Conservation (phyloP, 805 yeast genomes). For the Ogataea neopini region DNA sequence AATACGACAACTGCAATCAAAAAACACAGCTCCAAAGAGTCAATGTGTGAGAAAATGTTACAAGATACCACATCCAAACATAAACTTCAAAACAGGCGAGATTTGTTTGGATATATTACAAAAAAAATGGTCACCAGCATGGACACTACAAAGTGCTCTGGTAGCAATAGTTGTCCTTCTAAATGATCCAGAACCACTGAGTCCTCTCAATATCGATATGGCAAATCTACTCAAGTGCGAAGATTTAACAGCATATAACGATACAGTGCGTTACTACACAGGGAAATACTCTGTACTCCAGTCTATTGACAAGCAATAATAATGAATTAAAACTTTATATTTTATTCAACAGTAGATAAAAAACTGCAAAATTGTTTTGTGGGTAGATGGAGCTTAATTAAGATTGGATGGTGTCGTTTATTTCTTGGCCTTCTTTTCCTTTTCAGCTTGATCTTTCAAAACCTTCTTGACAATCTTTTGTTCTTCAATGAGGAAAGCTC, state of each 20-base stretch:
- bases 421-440: slow-evolving; percentile 65
- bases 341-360: slow-evolving; percentile 15
- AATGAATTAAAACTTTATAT: slow-evolving; percentile 13
- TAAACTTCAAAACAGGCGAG: slow-evolving; percentile 58
- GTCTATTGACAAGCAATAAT: slow-evolving; percentile 9
- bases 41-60: slow-evolving; percentile 22
- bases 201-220: slow-evolving; percentile 70
- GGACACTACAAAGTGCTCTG: slow-evolving; percentile 58
- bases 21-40: no score
- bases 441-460: slow-evolving; percentile 92
- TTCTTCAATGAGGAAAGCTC: slow-evolving; percentile 99
- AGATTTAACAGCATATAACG: slow-evolving; percentile 45
- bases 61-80: slow-evolving; percentile 49
- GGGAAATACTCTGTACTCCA: slow-evolving; percentile 23
- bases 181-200: slow-evolving; percentile 67
- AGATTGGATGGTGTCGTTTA: slow-evolving; percentile 16
- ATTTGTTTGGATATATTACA: slow-evolving; percentile 70
- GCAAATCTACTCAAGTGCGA: slow-evolving; percentile 57
- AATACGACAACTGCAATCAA: slow-evolving; percentile 9
- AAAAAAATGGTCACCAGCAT: slow-evolving; percentile 70
- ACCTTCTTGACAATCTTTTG: slow-evolving; percentile 99
- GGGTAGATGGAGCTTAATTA: slow-evolving; percentile 7
- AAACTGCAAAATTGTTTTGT: slow-evolving; percentile 9
- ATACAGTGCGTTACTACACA: slow-evolving; percentile 43
- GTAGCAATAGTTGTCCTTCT: slow-evolving; percentile 59